Base-by-base conservation (phyloP, 495 filamentous ascomycete genomes). In the Lasiosphaeris hirsuta region DNA sequence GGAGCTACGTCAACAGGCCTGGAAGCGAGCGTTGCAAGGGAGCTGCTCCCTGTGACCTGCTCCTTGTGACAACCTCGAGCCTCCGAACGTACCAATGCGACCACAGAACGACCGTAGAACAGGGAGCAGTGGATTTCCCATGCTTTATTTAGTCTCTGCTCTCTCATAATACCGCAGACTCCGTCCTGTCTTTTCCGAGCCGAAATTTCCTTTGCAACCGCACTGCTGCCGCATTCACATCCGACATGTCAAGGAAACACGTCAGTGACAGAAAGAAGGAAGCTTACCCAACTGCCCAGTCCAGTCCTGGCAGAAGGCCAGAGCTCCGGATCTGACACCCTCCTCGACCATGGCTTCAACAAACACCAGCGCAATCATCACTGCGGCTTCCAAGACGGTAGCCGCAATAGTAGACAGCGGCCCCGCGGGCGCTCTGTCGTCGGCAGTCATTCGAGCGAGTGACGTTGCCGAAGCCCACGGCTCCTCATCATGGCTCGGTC, bases 401-500 rank as follows among this genome's bases (percentile, higher is more conserved):
- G 51, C 54, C 10, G 50, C 58, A 7, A 45, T 63, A 18, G 38
- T 33, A 9, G 59, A 60, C 42, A 30, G 23, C 23, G 52, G 53
- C 10, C 63, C 58, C 34, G 38, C 65, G 2, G 59, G 55, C 34
- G 65, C 61, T 37, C 60, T 65, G 19, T 65, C 62, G 14, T 70
- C 75, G 11, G 72, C 69, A 13, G 63, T 74, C 10, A 62, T 69
- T 13, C 64, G 63, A 11, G 70, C 70, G 19, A 69, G 72, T 44
- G 72, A 74, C 57, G 70, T 74, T 23, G 72, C 66, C 9, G 65
- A 66, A 36, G 59, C 63, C 17, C 65, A 75, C 43, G 63, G 67
- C 50, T 70, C 74, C 7, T 70, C 64, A 11, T 72, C 78, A 17
- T 83, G 79, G 79, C 66, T 79, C 39, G 75, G 77, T 17, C 62